Conservation (phyloP, 2,329 filamentous ascomycete species). For the Paracamarosporium sp. region DNA sequence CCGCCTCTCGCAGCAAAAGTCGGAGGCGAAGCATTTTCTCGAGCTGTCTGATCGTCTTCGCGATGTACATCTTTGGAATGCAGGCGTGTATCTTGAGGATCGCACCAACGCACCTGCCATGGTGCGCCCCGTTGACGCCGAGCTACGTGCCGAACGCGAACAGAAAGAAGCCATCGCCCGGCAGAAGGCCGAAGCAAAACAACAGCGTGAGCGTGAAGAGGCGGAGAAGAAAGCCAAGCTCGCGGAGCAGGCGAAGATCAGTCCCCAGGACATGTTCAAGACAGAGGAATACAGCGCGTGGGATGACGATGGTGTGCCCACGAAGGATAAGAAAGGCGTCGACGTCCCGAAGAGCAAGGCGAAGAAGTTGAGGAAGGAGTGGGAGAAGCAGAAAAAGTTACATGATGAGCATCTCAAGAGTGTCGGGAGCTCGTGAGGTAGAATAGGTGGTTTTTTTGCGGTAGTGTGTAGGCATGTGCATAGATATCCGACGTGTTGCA, state of each 20-base stretch:
- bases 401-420: constrained; percentile 61
- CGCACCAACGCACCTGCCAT: constrained; percentile 75
- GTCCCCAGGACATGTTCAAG: constrained; percentile 65
- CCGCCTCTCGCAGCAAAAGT: constrained; percentile 55
- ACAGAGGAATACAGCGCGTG: constrained; percentile 73
- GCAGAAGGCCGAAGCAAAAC: constrained; percentile 53
- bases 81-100: constrained; percentile 89
- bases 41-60: constrained; percentile 75
- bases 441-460: neutral
- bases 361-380: constrained; percentile 89
- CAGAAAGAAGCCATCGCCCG: constrained; percentile 59
- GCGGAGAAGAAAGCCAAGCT: constrained; percentile 61
- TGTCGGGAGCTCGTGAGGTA: constrained; percentile 7
- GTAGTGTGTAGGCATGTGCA: neutral
- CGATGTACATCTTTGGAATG: constrained; percentile 79
- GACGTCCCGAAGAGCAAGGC: constrained; percentile 79
- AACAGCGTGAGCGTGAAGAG: constrained; percentile 66
- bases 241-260: constrained; percentile 64
- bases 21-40: constrained; percentile 74
- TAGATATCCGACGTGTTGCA: neutral
- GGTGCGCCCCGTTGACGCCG: constrained; percentile 70
- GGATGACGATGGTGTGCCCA: constrained; percentile 84
- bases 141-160: constrained; percentile 60
- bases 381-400: constrained; percentile 87
- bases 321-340: constrained; percentile 75